phyloP scores from a whole-genome alignment of 176 grass and related monocot species.

The Rhynchospora tenuis region DNA sequence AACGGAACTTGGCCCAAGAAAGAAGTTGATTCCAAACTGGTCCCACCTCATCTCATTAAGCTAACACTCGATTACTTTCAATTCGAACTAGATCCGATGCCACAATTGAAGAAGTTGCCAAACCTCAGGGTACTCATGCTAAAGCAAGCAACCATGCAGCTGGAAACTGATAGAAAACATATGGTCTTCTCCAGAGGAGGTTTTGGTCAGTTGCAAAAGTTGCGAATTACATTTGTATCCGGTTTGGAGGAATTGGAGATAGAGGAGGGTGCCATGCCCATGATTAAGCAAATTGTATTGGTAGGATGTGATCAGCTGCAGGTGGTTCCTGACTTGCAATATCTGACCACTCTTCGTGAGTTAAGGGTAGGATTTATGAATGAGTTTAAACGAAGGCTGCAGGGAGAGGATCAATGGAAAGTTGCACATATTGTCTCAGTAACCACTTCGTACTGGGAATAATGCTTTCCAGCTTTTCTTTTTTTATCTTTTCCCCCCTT shows the following conservation, averaged over 20 bases:
- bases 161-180: neutral
- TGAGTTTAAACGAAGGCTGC: neutral
- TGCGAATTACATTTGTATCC: neutral
- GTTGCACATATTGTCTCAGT: neutral
- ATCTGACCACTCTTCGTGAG: neutral
- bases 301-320: neutral
- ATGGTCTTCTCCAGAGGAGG: neutral
- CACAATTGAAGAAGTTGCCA: neutral
- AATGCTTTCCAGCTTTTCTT: too few relatives aligned
- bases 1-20: neutral
- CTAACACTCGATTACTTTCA: neutral
- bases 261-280: neutral
- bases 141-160: neutral
- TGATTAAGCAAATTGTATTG: neutral
- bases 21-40: neutral
- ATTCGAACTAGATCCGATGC: neutral
- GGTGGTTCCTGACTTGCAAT: neutral
- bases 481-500: too few relatives aligned
- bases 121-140: neutral
- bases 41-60: neutral
- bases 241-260: neutral
- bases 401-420: neutral
- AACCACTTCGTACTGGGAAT: too few relatives aligned
- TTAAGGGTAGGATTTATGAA: neutral
- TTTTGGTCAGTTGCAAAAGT: neutral